These are phyloP conservation scores for Erysimum pusillum DNA, from an alignment of 441 rosid genomes.

Conservation along the genomic window DNA sequence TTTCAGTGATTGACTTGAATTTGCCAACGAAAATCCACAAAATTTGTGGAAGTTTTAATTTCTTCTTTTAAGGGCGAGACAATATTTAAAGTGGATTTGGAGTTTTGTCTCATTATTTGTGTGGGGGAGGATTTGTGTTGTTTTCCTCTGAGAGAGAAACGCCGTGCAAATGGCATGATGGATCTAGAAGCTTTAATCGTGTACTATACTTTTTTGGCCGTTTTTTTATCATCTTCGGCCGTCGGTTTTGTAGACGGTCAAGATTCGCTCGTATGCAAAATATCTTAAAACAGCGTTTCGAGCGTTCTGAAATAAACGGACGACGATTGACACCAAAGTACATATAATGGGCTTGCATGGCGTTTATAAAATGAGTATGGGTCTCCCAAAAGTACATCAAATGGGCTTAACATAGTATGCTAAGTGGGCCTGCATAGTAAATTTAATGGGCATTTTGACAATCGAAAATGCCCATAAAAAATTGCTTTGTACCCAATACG, in stretches of 20 bases:
- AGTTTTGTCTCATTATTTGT: neutral
- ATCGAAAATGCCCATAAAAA: neutral
- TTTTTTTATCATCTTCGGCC: slow-evolving; percentile 4
- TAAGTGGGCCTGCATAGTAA: neutral
- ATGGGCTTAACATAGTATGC: too few species aligned
- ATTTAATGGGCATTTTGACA: neutral
- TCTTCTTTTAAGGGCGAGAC: neutral
- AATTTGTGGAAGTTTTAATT: slow-evolving; percentile 2
- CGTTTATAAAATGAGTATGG: too few species aligned
- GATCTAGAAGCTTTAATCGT: slow-evolving; percentile 38
- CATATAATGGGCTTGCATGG: too few species aligned
- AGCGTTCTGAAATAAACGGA: neutral
- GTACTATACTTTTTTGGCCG: slow-evolving; percentile 22
- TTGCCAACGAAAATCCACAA: too few species aligned
- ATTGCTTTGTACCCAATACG: neutral
- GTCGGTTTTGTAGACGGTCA: slow-evolving; percentile 15
- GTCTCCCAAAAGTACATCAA: too few species aligned
- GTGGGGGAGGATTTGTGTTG: slow-evolving; percentile 21
- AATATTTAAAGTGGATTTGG: neutral
- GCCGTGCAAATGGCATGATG: slow-evolving; percentile 32
- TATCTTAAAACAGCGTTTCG: slow-evolving; percentile 12
- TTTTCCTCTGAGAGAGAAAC: neutral
- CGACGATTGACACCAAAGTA: too few species aligned
- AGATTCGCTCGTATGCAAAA: slow-evolving; percentile 9
- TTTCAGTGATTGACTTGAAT: slow-evolving; percentile 23